These are phyloP conservation scores for Alternaria dauci DNA, from an alignment of 2,329 filamentous ascomycete species.

Conservation along the genomic window DNA sequence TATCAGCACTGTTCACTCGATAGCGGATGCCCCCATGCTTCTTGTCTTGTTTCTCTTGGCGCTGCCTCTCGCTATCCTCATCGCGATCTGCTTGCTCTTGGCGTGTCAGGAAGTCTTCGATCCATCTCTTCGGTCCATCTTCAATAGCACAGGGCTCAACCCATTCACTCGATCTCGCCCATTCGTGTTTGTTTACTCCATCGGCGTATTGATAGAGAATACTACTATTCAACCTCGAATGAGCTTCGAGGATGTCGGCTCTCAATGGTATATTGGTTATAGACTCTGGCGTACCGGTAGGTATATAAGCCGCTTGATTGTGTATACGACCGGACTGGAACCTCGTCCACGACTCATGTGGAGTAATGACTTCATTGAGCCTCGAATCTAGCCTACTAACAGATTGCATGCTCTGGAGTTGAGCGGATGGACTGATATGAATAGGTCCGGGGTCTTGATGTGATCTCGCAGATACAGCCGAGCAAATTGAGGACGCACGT, in stretches of 20 bases:
- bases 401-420: conserved; percentile 20
- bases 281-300: conserved; percentile 13
- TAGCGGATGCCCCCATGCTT: background rate
- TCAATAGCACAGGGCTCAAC: conserved; percentile 4
- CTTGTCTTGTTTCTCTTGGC: conserved; percentile 7
- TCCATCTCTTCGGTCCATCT: conserved; percentile 14
- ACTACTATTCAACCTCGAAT: conserved; percentile 5
- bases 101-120: conserved; percentile 17
- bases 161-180: conserved; percentile 14
- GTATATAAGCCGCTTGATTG: background rate
- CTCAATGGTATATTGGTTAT: conserved; percentile 5
- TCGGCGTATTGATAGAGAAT: background rate
- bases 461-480: conserved; percentile 7
- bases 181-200: background rate
- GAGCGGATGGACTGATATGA: conserved; percentile 12
- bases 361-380: background rate
- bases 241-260: conserved; percentile 2
- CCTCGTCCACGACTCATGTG: background rate
- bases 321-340: background rate
- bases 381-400: conserved; percentile 7
- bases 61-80: background rate
- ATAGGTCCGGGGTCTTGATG: conserved; percentile 13
- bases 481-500: conserved; percentile 13
- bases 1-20: conserved; percentile 13
- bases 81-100: conserved; percentile 11